phyloP scores from a whole-genome alignment of 2,329 filamentous ascomycete species.

The Exophiala aquamarina region DNA sequence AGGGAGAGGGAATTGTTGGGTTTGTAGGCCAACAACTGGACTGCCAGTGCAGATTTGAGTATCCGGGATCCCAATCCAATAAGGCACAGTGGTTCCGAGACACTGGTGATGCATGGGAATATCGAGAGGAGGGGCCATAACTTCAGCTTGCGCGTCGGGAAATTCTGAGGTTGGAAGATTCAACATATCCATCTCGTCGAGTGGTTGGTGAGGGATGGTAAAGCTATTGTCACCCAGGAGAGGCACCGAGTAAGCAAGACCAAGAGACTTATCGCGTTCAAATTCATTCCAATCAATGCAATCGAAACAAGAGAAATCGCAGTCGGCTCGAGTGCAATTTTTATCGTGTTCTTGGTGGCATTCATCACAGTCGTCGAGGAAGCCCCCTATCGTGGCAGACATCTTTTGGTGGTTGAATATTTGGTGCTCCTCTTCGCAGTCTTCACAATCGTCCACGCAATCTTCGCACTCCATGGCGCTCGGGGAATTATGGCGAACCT shows the following conservation, averaged over 20 bases:
- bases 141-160: constrained; percentile 1
- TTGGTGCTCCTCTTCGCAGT: constrained; percentile 24
- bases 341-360: constrained; percentile 23
- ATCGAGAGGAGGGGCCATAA: constrained; percentile 18
- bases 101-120: constrained; percentile 28
- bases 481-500: constrained; percentile 19
- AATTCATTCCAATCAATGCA: constrained; percentile 27
- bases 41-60: constrained; percentile 18
- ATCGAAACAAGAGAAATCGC: constrained; percentile 28
- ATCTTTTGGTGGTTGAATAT: constrained; percentile 13
- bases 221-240: constrained; percentile 13
- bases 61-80: constrained; percentile 16
- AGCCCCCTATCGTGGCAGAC: background rate
- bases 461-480: constrained; percentile 25
- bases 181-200: constrained; percentile 9
- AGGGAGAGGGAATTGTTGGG: constrained; percentile 17
- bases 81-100: constrained; percentile 14
- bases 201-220: background rate
- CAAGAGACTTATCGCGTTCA: constrained; percentile 24
- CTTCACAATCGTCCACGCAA: constrained; percentile 25
- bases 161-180: constrained; percentile 7
- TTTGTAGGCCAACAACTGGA: background rate
- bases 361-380: constrained; percentile 24
- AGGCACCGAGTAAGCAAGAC: constrained; percentile 23
- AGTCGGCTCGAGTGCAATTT: constrained; percentile 23